Evolutionary conservation across 192 early-diverging fungal genomes (phyloP).

Genomic region (Linnemannia zychae): DNA sequence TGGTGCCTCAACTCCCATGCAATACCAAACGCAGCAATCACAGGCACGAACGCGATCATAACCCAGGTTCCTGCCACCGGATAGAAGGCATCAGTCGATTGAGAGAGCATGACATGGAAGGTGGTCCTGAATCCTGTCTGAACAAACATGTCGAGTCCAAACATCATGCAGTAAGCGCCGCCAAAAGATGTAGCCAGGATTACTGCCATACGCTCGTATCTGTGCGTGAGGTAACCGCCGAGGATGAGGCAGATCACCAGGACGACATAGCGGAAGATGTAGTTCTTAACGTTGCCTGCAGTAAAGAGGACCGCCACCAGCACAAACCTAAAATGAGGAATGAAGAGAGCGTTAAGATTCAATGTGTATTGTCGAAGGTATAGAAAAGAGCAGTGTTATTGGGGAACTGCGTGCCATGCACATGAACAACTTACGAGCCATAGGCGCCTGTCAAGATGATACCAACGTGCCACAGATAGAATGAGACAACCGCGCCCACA

Average conservation of each 20-base stretch:
- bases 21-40: slow-evolving; percentile 52
- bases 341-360: background rate
- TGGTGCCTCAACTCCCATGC: slow-evolving; percentile 50
- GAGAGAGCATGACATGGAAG: slow-evolving; percentile 49
- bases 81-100: slow-evolving; percentile 37
- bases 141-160: slow-evolving; percentile 58
- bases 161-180: slow-evolving; percentile 55
- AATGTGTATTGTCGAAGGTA: background rate
- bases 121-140: slow-evolving; percentile 41
- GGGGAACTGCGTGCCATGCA: background rate
- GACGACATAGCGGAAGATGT: slow-evolving; percentile 39
- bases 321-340: slow-evolving; percentile 32
- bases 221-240: slow-evolving; percentile 33
- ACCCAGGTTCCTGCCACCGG: slow-evolving; percentile 44
- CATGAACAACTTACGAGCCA: slow-evolving; percentile 32
- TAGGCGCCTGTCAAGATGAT: slow-evolving; percentile 56
- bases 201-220: slow-evolving; percentile 46
- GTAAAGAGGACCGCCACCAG: slow-evolving; percentile 46
- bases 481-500: slow-evolving; percentile 40
- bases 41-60: slow-evolving; percentile 44
- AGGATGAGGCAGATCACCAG: slow-evolving; percentile 26
- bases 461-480: slow-evolving; percentile 58
- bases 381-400: background rate
- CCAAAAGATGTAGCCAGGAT: slow-evolving; percentile 54
- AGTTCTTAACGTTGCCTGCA: slow-evolving; percentile 29